These are phyloP conservation scores for Penicillium flavigenum DNA, from an alignment of 495 filamentous ascomycete genomes.

Conservation along the genomic window DNA sequence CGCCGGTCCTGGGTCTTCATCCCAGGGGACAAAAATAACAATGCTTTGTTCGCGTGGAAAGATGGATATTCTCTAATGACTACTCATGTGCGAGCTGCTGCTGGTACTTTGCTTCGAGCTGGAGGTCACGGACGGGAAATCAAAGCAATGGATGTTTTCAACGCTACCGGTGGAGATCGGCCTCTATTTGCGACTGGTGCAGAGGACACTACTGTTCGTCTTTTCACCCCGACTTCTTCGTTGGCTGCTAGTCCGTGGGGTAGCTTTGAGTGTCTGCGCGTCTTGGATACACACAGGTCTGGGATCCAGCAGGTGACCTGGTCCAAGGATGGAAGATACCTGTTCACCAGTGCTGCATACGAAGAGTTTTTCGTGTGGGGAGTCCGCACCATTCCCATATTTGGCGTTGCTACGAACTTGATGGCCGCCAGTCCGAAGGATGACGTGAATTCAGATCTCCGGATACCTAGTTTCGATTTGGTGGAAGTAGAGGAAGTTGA, in stretches of 20 bases:
- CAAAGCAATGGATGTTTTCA: slow-evolving; percentile 64
- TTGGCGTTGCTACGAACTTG: slow-evolving; percentile 60
- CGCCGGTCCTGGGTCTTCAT: slow-evolving; percentile 70
- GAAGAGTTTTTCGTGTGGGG: slow-evolving; percentile 91
- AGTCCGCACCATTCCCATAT: slow-evolving; percentile 51
- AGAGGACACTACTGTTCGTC: slow-evolving; percentile 82
- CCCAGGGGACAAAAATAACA: slow-evolving; percentile 20
- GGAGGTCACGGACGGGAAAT: slow-evolving; percentile 90
- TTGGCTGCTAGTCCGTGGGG: slow-evolving; percentile 25
- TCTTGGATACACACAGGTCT: slow-evolving; percentile 71
- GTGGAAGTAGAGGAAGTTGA: slow-evolving; percentile 37
- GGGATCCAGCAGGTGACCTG: slow-evolving; percentile 82
- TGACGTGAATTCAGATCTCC: slow-evolving; percentile 64
- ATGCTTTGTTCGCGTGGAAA: slow-evolving; percentile 53
- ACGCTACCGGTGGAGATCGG: slow-evolving; percentile 9
- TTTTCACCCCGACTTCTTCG: slow-evolving; percentile 39
- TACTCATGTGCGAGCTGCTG: slow-evolving; percentile 46
- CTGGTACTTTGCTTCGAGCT: slow-evolving; percentile 54
- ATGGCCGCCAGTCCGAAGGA: slow-evolving; percentile 61
- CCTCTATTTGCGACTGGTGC: slow-evolving; percentile 72
- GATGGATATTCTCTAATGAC: slow-evolving; percentile 41
- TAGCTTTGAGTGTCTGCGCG: slow-evolving; percentile 55
- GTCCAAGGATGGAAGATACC: slow-evolving; percentile 59
- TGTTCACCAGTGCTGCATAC: slow-evolving; percentile 81
- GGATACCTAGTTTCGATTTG: slow-evolving; percentile 73